Evolutionary conservation across 192 early-diverging fungal species (phyloP).

Genomic region (Dissophora ornata): DNA sequence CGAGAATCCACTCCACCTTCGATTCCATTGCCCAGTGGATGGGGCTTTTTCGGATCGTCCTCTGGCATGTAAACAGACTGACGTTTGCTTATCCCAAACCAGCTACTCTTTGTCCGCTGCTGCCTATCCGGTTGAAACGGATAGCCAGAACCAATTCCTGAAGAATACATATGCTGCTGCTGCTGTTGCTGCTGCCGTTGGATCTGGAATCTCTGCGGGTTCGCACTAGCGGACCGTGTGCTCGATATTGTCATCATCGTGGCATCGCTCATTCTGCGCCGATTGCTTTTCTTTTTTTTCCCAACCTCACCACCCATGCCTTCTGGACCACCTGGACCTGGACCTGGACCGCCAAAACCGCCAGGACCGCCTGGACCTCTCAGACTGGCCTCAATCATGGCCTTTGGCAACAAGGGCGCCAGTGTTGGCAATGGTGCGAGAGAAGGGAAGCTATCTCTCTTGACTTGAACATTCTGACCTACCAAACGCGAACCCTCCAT

Average conservation of each 20-base stretch:
- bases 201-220: slow-evolving; percentile 5
- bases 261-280: slow-evolving; percentile 34
- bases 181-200: slow-evolving; percentile 13
- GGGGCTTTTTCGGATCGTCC: slow-evolving; percentile 14
- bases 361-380: no score
- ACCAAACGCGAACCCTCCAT: slow-evolving; percentile 10
- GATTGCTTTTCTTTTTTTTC: slow-evolving; percentile 32
- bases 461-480: slow-evolving; percentile 15
- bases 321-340: not conserved
- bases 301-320: not conserved
- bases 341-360: no score
- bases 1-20: slow-evolving; percentile 29
- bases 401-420: slow-evolving; percentile 1
- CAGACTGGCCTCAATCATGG: no score
- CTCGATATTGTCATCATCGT: slow-evolving; percentile 21
- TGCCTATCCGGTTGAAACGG: slow-evolving; percentile 18
- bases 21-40: slow-evolving; percentile 28
- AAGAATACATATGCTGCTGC: slow-evolving; percentile 8
- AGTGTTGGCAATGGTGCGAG: slow-evolving; percentile 5
- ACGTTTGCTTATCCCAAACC: slow-evolving; percentile 38
- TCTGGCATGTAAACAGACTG: slow-evolving; percentile 15
- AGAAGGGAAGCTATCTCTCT: not conserved
- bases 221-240: slow-evolving; percentile 1
- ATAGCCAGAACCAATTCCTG: no score
- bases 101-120: slow-evolving; percentile 25